These are phyloP conservation scores for Cordyceps militaris DNA, from an alignment of 2,329 filamentous ascomycete species.

Conservation along the genomic window DNA sequence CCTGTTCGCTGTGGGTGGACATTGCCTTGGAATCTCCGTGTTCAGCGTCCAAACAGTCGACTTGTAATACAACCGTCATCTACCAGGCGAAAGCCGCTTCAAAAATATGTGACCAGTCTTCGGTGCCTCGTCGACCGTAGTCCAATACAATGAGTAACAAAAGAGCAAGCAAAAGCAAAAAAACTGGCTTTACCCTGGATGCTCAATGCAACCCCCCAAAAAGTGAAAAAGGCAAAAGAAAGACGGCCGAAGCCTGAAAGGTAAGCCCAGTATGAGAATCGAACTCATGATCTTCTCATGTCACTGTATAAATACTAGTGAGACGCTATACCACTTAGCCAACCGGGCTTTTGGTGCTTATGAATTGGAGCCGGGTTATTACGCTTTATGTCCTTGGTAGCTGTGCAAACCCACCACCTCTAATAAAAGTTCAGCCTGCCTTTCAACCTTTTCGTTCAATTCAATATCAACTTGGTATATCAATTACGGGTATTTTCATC, in stretches of 20 bases:
- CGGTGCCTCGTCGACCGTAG: too few species aligned
- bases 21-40: too few species aligned
- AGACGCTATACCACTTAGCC: slow-evolving; percentile 4
- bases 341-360: slow-evolving; percentile 8
- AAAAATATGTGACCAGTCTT: too few species aligned
- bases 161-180: too few species aligned
- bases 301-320: background rate
- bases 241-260: background rate
- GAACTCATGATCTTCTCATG: slow-evolving; percentile 12
- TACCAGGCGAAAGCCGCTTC: too few species aligned
- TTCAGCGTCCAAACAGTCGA: too few species aligned
- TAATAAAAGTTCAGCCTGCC: background rate
- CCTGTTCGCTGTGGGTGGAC: too few species aligned
- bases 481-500: background rate
- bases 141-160: too few species aligned
- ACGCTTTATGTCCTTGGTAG: background rate
- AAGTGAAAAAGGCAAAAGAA: background rate
- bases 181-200: background rate
- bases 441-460: background rate
- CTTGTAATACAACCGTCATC: too few species aligned
- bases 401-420: background rate
- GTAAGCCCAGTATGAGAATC: slow-evolving; percentile 13
- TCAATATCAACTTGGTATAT: background rate
- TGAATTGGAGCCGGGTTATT: background rate
- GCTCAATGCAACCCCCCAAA: background rate